Evolutionary conservation across 495 filamentous ascomycete species (phyloP), one percentile per base, ranked within the genome.

Genomic region (Tuber microsphaerosporum): DNA sequence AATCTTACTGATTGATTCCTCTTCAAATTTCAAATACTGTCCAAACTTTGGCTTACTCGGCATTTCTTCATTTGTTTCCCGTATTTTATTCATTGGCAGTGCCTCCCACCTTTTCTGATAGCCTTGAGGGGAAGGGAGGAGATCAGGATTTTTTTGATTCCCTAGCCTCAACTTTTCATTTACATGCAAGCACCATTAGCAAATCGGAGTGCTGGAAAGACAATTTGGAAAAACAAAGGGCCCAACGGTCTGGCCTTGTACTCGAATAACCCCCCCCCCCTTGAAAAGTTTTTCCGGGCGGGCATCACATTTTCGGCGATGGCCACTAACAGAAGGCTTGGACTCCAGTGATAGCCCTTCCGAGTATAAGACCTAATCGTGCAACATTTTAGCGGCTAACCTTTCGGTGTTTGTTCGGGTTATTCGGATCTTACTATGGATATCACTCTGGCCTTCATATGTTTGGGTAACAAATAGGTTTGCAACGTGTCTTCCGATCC

Each of bases 391-490:
- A 44, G 41, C 41, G 39, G 42, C 71, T 43, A 73, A 37, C 20
- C 73, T n/a, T 71, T 39, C 42, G 45, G 19, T 70, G 39, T 71
- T 45, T 68, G 14, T 41, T 45, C 42, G 7, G 45, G 16, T 26
- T 42, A 31, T 48, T 39, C 31, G 31, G 61, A 56, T 68, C 92
- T 88, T 85, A 95, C 93, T 87, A 83, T 97, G 94, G 79, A 97
- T 97, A 85, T 98, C 94, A 78, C 93, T 97, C 84, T 97, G 94
- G 12, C 94, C 94, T 85, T 97, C 95, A 78, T 99, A 99, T 1
- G 94, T 98, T 84, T 97, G 94, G 69, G 94, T 97, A 73, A 99
- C 96, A 83, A 97, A 98, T 76, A 99, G 83, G 83, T 99, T 99
- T 68, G 95, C 92, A 44, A 97, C 95, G 86, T 98, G 96, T 79